Conservation (phyloP, 768 basidiomycete species). For the Sporobolomyces roseus region DNA sequence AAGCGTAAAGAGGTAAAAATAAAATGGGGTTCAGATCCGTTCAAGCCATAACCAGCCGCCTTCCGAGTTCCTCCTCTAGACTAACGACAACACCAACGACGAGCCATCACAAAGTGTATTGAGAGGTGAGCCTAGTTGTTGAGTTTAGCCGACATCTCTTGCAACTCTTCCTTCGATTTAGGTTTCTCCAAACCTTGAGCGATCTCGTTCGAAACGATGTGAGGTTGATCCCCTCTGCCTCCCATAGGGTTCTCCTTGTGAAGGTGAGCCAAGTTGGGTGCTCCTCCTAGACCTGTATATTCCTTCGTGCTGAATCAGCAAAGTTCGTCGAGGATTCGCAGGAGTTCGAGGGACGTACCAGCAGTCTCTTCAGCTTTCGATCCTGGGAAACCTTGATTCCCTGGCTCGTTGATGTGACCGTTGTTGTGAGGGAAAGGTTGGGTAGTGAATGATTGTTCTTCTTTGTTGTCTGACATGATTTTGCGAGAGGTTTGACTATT, state of each 20-base stretch:
- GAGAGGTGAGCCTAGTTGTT: background rate
- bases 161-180: conserved; percentile 27
- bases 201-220: conserved; percentile 14
- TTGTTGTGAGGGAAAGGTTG: conserved; percentile 35
- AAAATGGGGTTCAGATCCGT: too few relatives aligned
- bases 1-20: too few relatives aligned
- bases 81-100: too few relatives aligned
- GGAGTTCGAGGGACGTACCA: conserved; percentile 4
- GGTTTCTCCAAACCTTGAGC: conserved; percentile 20
- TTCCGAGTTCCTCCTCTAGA: too few relatives aligned
- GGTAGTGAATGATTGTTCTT: conserved; percentile 36
- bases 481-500: background rate
- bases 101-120: too few relatives aligned
- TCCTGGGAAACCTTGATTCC: conserved; percentile 10
- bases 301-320: background rate
- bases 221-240: conserved; percentile 18
- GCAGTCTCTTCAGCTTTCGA: conserved; percentile 18
- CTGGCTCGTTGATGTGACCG: conserved; percentile 11
- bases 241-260: background rate
- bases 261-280: conserved; percentile 33
- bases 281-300: conserved; percentile 21
- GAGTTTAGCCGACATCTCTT: background rate
- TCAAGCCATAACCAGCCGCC: too few relatives aligned
- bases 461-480: conserved; percentile 30
- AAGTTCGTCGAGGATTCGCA: background rate